Percentiles rank a stretch among this genome's conserved stretches.
These are phyloP conservation scores for Candida krabiensis DNA, from an alignment of 805 yeast species.

Conservation along the genomic window DNA sequence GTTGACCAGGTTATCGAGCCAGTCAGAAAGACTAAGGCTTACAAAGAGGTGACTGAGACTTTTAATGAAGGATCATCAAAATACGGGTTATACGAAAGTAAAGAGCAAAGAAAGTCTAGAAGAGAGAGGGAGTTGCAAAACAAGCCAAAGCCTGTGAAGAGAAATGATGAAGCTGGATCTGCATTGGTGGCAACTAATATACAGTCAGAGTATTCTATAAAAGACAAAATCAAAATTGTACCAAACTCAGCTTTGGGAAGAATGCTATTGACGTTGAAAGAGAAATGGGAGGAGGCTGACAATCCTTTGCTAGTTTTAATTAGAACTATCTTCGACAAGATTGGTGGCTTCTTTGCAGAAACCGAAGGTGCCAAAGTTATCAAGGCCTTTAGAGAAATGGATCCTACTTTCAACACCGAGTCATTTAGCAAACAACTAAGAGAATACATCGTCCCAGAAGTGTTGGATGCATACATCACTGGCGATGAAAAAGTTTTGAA, in stretches of 20 bases:
- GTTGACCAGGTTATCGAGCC: conserved; percentile 92
- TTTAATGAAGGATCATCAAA: conserved; percentile 90
- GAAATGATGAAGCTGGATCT: conserved; percentile 79
- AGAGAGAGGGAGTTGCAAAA: conserved; percentile 61
- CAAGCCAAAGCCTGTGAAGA: conserved; percentile 66
- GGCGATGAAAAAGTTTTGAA: conserved; percentile 85
- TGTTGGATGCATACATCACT: conserved; percentile 89
- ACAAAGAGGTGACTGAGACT: conserved; percentile 83
- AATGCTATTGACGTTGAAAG: conserved; percentile 56
- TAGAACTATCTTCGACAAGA: conserved; percentile 75
- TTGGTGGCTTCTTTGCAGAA: conserved; percentile 90
- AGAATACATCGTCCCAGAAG: conserved; percentile 91
- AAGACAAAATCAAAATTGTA: conserved; percentile 62
- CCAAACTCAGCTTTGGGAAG: conserved; percentile 72
- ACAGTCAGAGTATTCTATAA: conserved; percentile 53
- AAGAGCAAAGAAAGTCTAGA: conserved; percentile 75
- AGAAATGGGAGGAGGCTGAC: conserved; percentile 89
- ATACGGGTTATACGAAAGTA: conserved; percentile 90
- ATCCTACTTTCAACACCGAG: conserved; percentile 81
- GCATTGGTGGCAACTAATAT: conserved; percentile 80
- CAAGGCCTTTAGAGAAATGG: conserved; percentile 81
- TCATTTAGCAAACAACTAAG: conserved; percentile 80
- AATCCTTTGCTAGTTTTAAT: conserved; percentile 82
- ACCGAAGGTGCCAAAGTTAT: conserved; percentile 95
- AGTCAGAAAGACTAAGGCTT: conserved; percentile 83